Base-by-base conservation (phyloP, 75 land plant species). In the Cupressus sempervirens region DNA sequence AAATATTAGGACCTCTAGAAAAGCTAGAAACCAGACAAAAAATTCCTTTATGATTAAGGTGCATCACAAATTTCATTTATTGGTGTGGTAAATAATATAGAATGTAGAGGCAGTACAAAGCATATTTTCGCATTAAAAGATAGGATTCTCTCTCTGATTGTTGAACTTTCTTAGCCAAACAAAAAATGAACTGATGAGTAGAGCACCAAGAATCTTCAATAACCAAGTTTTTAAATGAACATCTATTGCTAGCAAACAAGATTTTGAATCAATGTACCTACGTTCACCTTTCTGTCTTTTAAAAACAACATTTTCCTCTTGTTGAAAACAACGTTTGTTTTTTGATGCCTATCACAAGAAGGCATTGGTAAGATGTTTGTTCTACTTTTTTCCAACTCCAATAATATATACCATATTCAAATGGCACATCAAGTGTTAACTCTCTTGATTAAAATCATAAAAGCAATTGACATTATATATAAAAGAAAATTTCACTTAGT, bases 261-360 rank as follows among this genome's bases (percentile, higher is more conserved):
- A 52, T 32, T 32, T n/a, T 30, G 30, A 48, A 52, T 12, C 18
- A 53, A 9, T 50, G 62, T 32, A 96, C 98, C 92, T 93, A 53
- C 93, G 96, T 88, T 96, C 94, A 79, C 43, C 72, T 67, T 88
- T 91, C 80, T 74, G 91, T 43, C 67, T 79, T 29, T 83, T 86
- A 18, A 86, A 50, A 20, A 92, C 89, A 77, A 87, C 84, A 46
- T 86, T 87, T 88, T 93, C 88, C 30, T 93, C 68, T 40, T 87
- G 85, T 46, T 75, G 70, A 5, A 92, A 73, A 75, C 82, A 84
- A 34, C 70, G 73, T 83, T 88, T 89, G 35, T 91, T 95, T 81
- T 77, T 88, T n/a, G 76, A 82, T 58, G 88, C 94, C 97, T 95
- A 81, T 48, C 8, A 7, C n/a, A n/a, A n/a, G n/a, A n/a, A n/a